Conservation (phyloP, 2,329 filamentous ascomycete genomes). For the Alternaria novae-zelandiae region DNA sequence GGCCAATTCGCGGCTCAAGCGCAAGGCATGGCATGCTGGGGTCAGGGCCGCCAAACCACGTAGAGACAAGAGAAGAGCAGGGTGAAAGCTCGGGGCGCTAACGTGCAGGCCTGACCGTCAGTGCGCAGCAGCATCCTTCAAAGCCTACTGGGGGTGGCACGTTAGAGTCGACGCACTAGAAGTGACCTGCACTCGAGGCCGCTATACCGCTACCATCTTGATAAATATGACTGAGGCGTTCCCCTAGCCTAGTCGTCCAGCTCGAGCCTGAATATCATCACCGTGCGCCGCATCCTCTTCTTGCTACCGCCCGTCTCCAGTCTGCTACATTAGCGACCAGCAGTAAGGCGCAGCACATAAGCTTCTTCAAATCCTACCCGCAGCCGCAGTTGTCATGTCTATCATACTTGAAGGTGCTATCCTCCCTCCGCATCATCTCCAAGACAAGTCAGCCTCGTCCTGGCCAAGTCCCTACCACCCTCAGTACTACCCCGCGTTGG, state of each 20-base stretch:
- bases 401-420: constrained; percentile 43
- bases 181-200: constrained; percentile 22
- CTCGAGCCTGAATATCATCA: constrained; percentile 12
- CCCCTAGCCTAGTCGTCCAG: constrained; percentile 21
- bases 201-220: constrained; percentile 24
- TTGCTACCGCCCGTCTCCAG: constrained; percentile 12
- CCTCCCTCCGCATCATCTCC: constrained; percentile 44
- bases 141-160: constrained; percentile 30
- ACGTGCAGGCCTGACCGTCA: constrained; percentile 29
- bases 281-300: constrained; percentile 11
- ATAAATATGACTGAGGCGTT: constrained; percentile 33
- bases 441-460: constrained; percentile 26
- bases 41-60: constrained; percentile 25
- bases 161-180: constrained; percentile 45
- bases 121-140: constrained; percentile 32
- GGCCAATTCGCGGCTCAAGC: constrained; percentile 43
- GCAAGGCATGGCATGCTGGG: constrained; percentile 28
- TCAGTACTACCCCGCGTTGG: constrained; percentile 33
- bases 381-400: constrained; percentile 37
- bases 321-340: constrained; percentile 18
- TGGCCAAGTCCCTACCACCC: constrained; percentile 38
- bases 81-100: constrained; percentile 37
- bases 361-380: constrained; percentile 11
- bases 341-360: constrained; percentile 23
- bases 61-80: constrained; percentile 21